Evolutionary conservation across 345 rosid species (phyloP), one percentile per base, ranked within the genome.

Genomic region (Eucalyptus curtisii): DNA sequence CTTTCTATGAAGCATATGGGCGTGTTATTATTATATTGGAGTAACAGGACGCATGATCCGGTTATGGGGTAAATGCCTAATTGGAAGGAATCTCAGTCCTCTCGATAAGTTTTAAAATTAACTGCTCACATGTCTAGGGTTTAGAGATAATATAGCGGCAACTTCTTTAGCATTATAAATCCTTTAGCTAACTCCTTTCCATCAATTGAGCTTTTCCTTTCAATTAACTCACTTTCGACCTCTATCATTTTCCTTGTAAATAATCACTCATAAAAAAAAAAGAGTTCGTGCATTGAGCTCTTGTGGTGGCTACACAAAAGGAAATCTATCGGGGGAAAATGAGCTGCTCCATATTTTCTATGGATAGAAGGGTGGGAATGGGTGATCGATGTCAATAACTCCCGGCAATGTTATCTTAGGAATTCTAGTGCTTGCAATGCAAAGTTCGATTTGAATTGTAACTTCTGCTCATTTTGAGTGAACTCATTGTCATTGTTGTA

Each of bases 401-500:
- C 10, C 27, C 27, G 1, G 0, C 5, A 12, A 22, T 40, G 5
- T 76, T 10, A 20, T 12, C 8, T 3, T 40, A 20, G 3, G 47
- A 40, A 40, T 22, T 76, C 2, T 7, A 22, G 24, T 25, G 8
- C 47, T 76, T 7, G 47, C 8, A 11, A 20, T 40, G 47, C 14
- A 40, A 19, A 3, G 5, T 40, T 20, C 30, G 0, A 7, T 76
- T 40, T 25, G 15, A 76, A 25, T 76, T 2, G 13, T 17, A 42
- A 20, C 27, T 11, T 12, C 1, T 6, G 2, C 5, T 40, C 15
- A 19, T 71, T 71, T 33, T 17, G 40, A 33, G 2, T 6, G 16
- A 76, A 24, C 1, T 20, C 44, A 13, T 64, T 3, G 5, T 4
- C 30, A 2, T 20, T 25, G 0, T 0, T 24, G 11, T 31, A n/a